phyloP scores from a whole-genome alignment of 202 grass and related monocot genomes.

The Schoenoplectus triqueter region DNA sequence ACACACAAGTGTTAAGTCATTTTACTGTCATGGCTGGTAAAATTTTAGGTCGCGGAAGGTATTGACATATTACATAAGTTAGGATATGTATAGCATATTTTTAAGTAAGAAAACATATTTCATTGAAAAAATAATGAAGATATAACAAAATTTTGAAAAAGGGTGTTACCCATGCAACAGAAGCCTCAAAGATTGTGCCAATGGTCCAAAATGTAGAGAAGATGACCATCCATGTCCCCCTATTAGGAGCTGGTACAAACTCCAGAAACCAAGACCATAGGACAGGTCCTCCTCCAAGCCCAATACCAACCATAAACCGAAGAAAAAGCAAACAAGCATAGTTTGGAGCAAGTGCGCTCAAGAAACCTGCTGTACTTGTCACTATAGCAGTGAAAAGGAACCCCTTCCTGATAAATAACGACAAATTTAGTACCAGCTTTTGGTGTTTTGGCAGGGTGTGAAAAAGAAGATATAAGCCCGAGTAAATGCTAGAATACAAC shows the following conservation, averaged over 20 bases:
- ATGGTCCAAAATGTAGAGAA: constrained; percentile 97
- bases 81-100: background rate
- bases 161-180: constrained; percentile 84
- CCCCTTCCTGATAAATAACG: constrained; percentile 65
- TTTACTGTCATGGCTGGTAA: background rate
- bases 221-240: constrained; percentile 95
- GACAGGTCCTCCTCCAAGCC: constrained; percentile 91
- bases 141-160: constrained; percentile 3
- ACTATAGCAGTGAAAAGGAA: constrained; percentile 95
- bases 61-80: background rate
- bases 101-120: background rate
- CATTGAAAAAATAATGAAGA: background rate
- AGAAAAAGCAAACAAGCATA: constrained; percentile 67
- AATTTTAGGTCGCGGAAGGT: background rate
- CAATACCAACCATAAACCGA: constrained; percentile 92
- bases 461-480: background rate
- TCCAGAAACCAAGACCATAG: constrained; percentile 98
- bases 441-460: background rate
- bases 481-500: background rate
- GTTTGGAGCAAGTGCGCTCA: constrained; percentile 87
- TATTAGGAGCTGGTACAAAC: constrained; percentile 87
- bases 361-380: constrained; percentile 73
- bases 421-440: constrained; percentile 4
- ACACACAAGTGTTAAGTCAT: background rate
- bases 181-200: constrained; percentile 93